A percentile compares a stretch with the other conserved stretches of the same genome.
Conservation (phyloP, 805 yeast species). For the Tetrapisispora arboricola region DNA sequence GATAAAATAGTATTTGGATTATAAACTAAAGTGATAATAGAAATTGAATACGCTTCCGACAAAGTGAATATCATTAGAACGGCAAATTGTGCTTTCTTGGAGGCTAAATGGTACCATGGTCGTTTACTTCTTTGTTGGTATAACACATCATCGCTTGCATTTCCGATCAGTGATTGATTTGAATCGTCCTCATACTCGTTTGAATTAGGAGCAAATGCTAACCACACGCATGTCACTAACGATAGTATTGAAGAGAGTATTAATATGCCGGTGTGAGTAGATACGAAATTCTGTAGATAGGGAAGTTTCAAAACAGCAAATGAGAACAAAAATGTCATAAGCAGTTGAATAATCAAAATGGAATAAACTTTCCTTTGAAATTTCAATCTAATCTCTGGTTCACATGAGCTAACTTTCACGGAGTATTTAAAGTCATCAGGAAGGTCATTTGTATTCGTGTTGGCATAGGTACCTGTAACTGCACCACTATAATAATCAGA, state of each 20-base stretch:
- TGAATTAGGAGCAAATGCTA: constrained; percentile 50
- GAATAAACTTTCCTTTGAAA: constrained; percentile 75
- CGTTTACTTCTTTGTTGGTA: background rate
- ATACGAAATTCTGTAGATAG: constrained; percentile 29
- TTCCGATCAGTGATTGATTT: constrained; percentile 11
- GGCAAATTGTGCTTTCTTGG: constrained; percentile 30
- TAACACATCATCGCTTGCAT: background rate
- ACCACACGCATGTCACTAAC: constrained; percentile 53
- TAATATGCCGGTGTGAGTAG: constrained; percentile 48
- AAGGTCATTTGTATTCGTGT: background rate
- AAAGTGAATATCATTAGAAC: constrained; percentile 59
- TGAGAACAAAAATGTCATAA: constrained; percentile 41
- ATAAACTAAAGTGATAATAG: constrained; percentile 51
- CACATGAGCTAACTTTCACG: constrained; percentile 68
- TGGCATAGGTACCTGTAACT: background rate
- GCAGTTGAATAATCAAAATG: constrained; percentile 53
- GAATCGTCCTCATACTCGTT: constrained; percentile 37
- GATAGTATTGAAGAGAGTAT: constrained; percentile 48
- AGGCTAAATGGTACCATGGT: constrained; percentile 25
- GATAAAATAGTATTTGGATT: constrained; percentile 57
- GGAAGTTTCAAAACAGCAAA: constrained; percentile 29
- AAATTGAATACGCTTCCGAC: constrained; percentile 64
- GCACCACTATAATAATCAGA: constrained; percentile 1
- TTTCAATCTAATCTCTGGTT: constrained; percentile 60
- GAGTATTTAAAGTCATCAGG: constrained; percentile 80